Conservation (phyloP, 2,329 filamentous ascomycete species). For the Calycina marina region DNA sequence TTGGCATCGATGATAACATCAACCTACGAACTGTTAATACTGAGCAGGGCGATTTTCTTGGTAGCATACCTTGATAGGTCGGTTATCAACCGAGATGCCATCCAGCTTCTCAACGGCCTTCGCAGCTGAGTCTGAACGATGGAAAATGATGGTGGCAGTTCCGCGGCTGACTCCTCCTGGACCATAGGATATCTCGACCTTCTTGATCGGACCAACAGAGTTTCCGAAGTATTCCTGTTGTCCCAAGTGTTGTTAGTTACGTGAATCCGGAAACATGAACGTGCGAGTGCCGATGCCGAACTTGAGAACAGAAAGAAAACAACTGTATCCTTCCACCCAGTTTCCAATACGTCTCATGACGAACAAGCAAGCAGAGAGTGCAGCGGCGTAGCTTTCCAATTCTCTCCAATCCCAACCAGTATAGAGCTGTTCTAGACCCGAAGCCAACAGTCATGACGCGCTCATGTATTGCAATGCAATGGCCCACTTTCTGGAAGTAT, state of each 20-base stretch:
- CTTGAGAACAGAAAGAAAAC: conserved; percentile 21
- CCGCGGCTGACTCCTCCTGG: conserved; percentile 84
- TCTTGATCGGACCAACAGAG: conserved; percentile 80
- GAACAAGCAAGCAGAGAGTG: too few species aligned
- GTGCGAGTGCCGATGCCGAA: conserved; percentile 18
- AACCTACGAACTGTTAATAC: conserved; percentile 36
- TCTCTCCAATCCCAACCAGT: too few species aligned
- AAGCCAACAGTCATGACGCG: too few species aligned
- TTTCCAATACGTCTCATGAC: too few species aligned
- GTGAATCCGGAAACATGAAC: conserved; percentile 26
- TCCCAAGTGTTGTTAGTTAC: conserved; percentile 52
- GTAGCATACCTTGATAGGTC: conserved; percentile 66
- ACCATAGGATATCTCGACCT: conserved; percentile 82
- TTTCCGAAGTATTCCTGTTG: conserved; percentile 91
- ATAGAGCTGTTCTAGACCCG: too few species aligned
- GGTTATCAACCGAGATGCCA: conserved; percentile 77
- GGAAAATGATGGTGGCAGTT: conserved; percentile 80
- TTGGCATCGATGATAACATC: conserved; percentile 74
- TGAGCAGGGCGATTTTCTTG: background rate
- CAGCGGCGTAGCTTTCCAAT: too few species aligned
- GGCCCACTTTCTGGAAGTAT: too few species aligned
- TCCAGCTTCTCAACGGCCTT: conserved; percentile 77
- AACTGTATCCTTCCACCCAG: too few species aligned
- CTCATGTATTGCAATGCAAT: too few species aligned
- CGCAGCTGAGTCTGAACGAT: conserved; percentile 63